A percentile compares a stretch with the other conserved stretches of the same genome.
phyloP scores from a whole-genome alignment of 768 basidiomycete species.

The Sistotremastrum niveocremeum region DNA sequence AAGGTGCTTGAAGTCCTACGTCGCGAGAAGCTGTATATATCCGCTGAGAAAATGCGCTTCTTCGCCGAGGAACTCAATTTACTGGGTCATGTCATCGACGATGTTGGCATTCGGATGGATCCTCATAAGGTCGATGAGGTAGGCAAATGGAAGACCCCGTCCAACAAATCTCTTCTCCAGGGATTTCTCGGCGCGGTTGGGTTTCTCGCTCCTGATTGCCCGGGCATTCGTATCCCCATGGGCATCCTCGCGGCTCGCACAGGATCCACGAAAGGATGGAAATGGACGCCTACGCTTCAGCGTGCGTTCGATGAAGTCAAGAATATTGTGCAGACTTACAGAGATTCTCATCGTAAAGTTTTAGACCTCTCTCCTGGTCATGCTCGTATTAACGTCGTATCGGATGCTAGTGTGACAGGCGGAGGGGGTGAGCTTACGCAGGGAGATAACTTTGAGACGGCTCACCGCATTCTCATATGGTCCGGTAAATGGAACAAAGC shows the following conservation, averaged over 20 bases:
- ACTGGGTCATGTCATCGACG: slow-evolving; percentile 23
- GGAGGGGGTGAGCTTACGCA: slow-evolving; percentile 18
- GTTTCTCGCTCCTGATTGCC: slow-evolving; percentile 17
- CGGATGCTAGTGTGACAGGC: slow-evolving; percentile 19
- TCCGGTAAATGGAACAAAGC: slow-evolving; percentile 23
- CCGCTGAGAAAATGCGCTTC: slow-evolving; percentile 21
- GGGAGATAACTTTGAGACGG: slow-evolving; percentile 14
- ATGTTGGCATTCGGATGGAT: slow-evolving; percentile 29
- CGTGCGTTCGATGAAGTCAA: slow-evolving; percentile 20
- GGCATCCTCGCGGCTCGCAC: slow-evolving; percentile 15
- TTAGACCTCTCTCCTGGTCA: too few relatives aligned
- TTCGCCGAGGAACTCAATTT: slow-evolving; percentile 17
- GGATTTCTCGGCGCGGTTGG: slow-evolving; percentile 22
- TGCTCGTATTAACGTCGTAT: slow-evolving; percentile 18
- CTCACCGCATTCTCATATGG: slow-evolving; percentile 18
- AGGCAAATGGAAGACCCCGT: slow-evolving; percentile 16
- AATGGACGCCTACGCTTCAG: slow-evolving; percentile 19
- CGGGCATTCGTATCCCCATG: slow-evolving; percentile 25
- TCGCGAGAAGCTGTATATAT: slow-evolving; percentile 23
- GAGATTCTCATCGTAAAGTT: slow-evolving; percentile 12
- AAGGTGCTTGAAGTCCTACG: slow-evolving; percentile 21
- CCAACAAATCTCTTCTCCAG: slow-evolving; percentile 19
- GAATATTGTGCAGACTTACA: slow-evolving; percentile 7
- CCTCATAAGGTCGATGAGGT: slow-evolving; percentile 28
- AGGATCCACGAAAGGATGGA: slow-evolving; percentile 6